Conservation (phyloP, 176 grass and related monocot genomes). For the Triticum dicoccoides region DNA sequence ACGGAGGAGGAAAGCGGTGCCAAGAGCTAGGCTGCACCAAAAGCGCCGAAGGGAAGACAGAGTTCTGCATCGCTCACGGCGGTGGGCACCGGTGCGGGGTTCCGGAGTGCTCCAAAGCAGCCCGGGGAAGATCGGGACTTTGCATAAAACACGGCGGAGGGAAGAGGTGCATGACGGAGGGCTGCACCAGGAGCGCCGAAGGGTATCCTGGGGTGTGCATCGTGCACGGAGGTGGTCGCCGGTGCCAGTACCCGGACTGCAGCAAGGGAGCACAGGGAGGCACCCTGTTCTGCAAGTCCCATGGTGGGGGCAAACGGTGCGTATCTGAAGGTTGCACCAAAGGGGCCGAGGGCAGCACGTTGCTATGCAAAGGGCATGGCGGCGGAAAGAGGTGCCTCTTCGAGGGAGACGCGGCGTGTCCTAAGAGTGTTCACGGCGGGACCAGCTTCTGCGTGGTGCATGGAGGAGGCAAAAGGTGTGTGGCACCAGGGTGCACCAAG, state of each 20-base stretch:
- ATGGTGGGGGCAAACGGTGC: slow-evolving; percentile 85
- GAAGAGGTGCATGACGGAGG: slow-evolving; percentile 73
- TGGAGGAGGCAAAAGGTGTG: slow-evolving; percentile 76
- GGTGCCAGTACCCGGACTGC: slow-evolving; percentile 66
- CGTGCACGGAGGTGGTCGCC: slow-evolving; percentile 81
- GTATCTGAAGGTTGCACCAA: slow-evolving; percentile 69
- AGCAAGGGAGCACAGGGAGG: slow-evolving; percentile 77
- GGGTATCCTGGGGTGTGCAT: slow-evolving; percentile 79
- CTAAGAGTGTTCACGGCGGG: slow-evolving; percentile 81
- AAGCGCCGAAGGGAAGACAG: slow-evolving; percentile 87
- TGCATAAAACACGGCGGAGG: slow-evolving; percentile 88
- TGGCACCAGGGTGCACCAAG: slow-evolving; percentile 60
- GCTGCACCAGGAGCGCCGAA: slow-evolving; percentile 69
- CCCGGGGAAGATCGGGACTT: slow-evolving; percentile 69
- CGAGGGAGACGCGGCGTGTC: slow-evolving; percentile 63
- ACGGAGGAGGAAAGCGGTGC: slow-evolving; percentile 83
- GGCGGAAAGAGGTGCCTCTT: slow-evolving; percentile 86
- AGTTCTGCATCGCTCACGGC: slow-evolving; percentile 85
- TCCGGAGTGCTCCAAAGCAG: slow-evolving; percentile 55
- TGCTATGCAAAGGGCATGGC: slow-evolving; percentile 75
- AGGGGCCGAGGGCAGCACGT: slow-evolving; percentile 85
- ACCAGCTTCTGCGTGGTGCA: slow-evolving; percentile 87
- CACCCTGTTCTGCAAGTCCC: slow-evolving; percentile 85
- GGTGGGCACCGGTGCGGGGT: slow-evolving; percentile 56
- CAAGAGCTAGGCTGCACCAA: slow-evolving; percentile 86